A percentile compares a stretch with the other conserved stretches of the same genome.
Conservation (phyloP, 148 eudicot species). For the Dysphania ambrosioides region DNA sequence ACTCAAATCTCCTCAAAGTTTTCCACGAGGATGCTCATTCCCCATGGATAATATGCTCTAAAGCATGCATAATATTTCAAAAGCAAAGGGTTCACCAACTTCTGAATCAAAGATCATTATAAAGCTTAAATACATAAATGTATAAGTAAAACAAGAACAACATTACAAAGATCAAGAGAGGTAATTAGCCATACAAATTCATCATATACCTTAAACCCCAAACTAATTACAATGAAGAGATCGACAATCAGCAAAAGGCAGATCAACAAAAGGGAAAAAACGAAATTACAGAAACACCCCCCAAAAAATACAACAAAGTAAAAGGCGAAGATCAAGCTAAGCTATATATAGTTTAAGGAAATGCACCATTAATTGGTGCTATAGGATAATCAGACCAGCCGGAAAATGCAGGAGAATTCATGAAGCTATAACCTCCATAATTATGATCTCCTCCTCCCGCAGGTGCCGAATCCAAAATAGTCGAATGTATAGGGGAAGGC, state of each 20-base stretch:
- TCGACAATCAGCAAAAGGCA: slow-evolving; percentile 14
- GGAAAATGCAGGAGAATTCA: slow-evolving; percentile 25
- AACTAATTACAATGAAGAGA: slow-evolving; percentile 34
- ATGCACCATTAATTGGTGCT: slow-evolving; percentile 54
- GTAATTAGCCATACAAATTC: slow-evolving; percentile 29
- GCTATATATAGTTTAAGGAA: slow-evolving; percentile 33
- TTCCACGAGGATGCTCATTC: too few species aligned
- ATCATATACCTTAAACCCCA: slow-evolving; percentile 40
- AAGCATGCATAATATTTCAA: neutral
- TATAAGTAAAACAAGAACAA: slow-evolving; percentile 3
- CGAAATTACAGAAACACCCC: slow-evolving; percentile 21
- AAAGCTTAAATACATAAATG: neutral
- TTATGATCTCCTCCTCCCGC: slow-evolving; percentile 19
- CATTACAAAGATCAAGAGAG: slow-evolving; percentile 6
- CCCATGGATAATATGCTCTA: too few species aligned
- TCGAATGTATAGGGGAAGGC: slow-evolving; percentile 23
- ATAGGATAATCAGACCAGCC: slow-evolving; percentile 59
- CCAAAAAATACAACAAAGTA: neutral
- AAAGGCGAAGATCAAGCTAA: slow-evolving; percentile 11
- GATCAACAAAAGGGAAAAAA: too few species aligned
- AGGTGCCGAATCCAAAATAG: slow-evolving; percentile 44
- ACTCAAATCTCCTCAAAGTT: too few species aligned
- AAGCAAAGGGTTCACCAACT: neutral
- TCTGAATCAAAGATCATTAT: neutral
- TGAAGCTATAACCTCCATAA: slow-evolving; percentile 21